Base-by-base conservation (phyloP, 139 green algal genomes). In the Monoraphidium neglectum region DNA sequence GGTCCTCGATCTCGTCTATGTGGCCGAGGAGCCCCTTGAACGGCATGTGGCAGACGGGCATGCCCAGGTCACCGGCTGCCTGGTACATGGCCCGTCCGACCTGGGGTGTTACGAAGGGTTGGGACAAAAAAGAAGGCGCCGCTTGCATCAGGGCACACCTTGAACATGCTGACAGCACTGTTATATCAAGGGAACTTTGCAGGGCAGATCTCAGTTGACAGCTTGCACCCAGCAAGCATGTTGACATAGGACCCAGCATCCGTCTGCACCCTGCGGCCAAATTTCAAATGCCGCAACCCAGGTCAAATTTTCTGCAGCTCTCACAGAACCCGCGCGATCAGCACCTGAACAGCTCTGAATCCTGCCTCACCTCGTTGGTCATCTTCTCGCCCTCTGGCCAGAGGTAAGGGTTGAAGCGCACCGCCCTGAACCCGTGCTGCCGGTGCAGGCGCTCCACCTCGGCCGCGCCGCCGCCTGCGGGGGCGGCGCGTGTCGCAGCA, bases 381-480 rank as follows among this genome's bases (percentile, higher is more conserved):
- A 94, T 94, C 63, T 83, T 74, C 65, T 90, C 60, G 2, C 80
- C 82, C 24, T 82, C 60, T 28, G 87, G 87, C 89, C 89, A 94
- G 26, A 94, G 68, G 70, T 91, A 92, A 3, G 89, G 89, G 70
- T 94, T 92, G 84, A 94, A 94, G 35, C 89, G 74, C 21, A 92
- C 89, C 1, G 71, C 87, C 47, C 78, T 68, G 54, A 38, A 56
- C n/a, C n/a, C n/a, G n/a, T n/a, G n/a, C n/a, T n/a, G n/a, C n/a
- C n/a, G n/a, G n/a, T n/a, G n/a, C n/a, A n/a, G n/a, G n/a, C n/a
- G n/a, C n/a, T n/a, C n/a, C 43, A 49, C 61, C 40, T 49, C 69
- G 24, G 56, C 13, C 5, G 56, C 56, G n/a, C 10, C n/a, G n/a
- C 26, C 12, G 56, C 26, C 6, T 15, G n/a, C 56, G 26, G n/a